These are phyloP conservation scores for Tolypocladium tropicale DNA, from an alignment of 2,329 filamentous ascomycete species.

Conservation along the genomic window DNA sequence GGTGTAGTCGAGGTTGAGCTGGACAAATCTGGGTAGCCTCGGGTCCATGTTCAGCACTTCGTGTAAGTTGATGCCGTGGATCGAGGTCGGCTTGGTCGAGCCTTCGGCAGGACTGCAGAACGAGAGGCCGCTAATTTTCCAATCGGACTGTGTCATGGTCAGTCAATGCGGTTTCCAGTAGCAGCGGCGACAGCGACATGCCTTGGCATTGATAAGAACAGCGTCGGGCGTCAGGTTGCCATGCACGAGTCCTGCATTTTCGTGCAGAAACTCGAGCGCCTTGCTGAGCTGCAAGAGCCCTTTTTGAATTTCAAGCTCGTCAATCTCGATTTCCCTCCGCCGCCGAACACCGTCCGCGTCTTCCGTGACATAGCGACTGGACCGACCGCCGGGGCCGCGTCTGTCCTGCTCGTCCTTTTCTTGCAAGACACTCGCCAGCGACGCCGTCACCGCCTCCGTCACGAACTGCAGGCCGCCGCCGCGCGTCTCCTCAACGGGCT, in stretches of 20 bases:
- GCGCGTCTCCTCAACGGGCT: constrained; percentile 90
- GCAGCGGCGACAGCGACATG: constrained; percentile 31
- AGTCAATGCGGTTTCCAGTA: constrained; percentile 15
- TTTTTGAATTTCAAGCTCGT: constrained; percentile 96
- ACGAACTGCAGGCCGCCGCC: constrained; percentile 91
- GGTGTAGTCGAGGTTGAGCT: constrained; percentile 85
- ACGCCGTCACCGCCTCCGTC: constrained; percentile 83
- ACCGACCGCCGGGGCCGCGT: constrained; percentile 54
- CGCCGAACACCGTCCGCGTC: constrained; percentile 63
- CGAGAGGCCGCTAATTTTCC: constrained; percentile 93
- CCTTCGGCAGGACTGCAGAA: constrained; percentile 77
- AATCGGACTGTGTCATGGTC: constrained; percentile 58
- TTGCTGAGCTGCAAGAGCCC: constrained; percentile 88
- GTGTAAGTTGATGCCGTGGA: constrained; percentile 70
- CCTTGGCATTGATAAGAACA: constrained; percentile 89
- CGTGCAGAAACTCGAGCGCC: constrained; percentile 88
- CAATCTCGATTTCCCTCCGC: constrained; percentile 79
- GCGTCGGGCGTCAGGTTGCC: constrained; percentile 91
- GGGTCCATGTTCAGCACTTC: constrained; percentile 81
- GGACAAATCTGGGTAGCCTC: constrained; percentile 69
- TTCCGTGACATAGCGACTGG: constrained; percentile 73
- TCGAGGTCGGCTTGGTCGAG: constrained; percentile 62
- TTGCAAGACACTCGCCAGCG: constrained; percentile 68
- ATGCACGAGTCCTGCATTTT: constrained; percentile 88
- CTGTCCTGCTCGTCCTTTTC: constrained; percentile 87